phyloP scores from a whole-genome alignment of 371 early-diverging fungal genomes.

The Syncephalastrum racemosum region DNA sequence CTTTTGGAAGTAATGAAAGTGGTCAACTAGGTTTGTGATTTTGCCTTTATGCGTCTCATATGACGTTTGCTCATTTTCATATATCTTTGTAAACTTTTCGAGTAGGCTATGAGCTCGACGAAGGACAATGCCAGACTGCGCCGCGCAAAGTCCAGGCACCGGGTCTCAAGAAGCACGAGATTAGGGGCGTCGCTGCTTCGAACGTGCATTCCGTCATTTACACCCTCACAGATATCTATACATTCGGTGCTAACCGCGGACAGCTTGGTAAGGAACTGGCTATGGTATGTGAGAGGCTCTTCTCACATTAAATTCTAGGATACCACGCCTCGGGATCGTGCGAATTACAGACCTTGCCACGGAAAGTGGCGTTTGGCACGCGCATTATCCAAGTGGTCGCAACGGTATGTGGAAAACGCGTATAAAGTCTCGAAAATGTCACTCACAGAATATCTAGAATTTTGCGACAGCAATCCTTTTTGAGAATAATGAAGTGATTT shows the following conservation, averaged over 20 bases:
- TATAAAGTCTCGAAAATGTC: neutral
- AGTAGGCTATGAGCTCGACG: conserved; percentile 51
- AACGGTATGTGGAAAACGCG: conserved; percentile 25
- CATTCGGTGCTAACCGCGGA: conserved; percentile 77
- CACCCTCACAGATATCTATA: conserved; percentile 58
- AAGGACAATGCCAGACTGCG: conserved; percentile 43
- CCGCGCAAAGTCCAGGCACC: conserved; percentile 60
- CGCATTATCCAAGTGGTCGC: conserved; percentile 54
- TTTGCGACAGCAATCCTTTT: conserved; percentile 54
- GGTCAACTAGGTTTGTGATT: conserved; percentile 58
- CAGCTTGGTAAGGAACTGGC: conserved; percentile 59
- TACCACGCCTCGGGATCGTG: conserved; percentile 54
- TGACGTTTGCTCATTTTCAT: neutral
- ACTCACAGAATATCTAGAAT: conserved; percentile 25
- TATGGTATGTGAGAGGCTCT: neutral
- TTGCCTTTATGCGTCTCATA: no score
- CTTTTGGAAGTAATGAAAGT: conserved; percentile 65
- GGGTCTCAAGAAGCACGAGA: conserved; percentile 52
- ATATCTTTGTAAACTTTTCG: neutral
- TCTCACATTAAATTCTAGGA: conserved; percentile 16
- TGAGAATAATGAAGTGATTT: conserved; percentile 42
- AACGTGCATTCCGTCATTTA: conserved; percentile 69
- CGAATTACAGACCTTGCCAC: conserved; percentile 37
- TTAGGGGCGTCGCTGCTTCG: conserved; percentile 72
- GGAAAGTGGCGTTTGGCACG: conserved; percentile 50